A percentile compares a stretch with the other conserved stretches of the same genome.
Evolutionary conservation across 78 protist species (phyloP).

Genomic region (Polysphondylium violaceum): DNA sequence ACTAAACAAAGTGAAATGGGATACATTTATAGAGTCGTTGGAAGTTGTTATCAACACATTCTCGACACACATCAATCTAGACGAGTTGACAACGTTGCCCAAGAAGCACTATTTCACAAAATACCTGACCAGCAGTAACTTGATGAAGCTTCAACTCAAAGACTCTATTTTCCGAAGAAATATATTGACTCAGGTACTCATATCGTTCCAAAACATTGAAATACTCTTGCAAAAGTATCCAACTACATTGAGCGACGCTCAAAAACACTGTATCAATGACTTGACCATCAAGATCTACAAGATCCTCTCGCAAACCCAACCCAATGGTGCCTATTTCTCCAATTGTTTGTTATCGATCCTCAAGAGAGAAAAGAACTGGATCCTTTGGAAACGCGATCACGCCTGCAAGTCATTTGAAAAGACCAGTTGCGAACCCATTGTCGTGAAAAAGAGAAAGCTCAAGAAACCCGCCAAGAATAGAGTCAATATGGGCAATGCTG

Average conservation of each 20-base stretch:
- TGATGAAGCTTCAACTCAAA: constrained; percentile 64
- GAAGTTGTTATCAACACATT: constrained; percentile 56
- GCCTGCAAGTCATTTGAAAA: constrained; percentile 62
- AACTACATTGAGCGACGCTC: constrained; percentile 23
- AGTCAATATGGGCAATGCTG: constrained; percentile 40
- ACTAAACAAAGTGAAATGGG: constrained; percentile 40
- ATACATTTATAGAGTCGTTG: constrained; percentile 41
- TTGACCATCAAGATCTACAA: constrained; percentile 25
- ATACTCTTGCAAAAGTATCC: constrained; percentile 43
- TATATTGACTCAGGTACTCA: constrained; percentile 52
- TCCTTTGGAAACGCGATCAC: constrained; percentile 54
- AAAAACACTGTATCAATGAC: constrained; percentile 39
- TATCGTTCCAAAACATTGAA: constrained; percentile 51
- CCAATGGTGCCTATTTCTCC: constrained; percentile 54
- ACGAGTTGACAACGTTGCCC: constrained; percentile 22
- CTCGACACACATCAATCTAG: constrained; percentile 61
- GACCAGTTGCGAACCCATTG: constrained; percentile 21
- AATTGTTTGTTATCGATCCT: constrained; percentile 19
- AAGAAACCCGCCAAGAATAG: neutral
- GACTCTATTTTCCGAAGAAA: constrained; percentile 69
- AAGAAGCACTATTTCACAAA: constrained; percentile 64
- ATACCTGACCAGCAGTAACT: constrained; percentile 43
- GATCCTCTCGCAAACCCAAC: constrained; percentile 54
- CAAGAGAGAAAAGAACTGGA: constrained; percentile 77
- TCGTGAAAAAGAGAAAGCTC: constrained; percentile 5